phyloP scores from a whole-genome alignment of 805 yeast species.

The Saturnispora gosingensis region DNA sequence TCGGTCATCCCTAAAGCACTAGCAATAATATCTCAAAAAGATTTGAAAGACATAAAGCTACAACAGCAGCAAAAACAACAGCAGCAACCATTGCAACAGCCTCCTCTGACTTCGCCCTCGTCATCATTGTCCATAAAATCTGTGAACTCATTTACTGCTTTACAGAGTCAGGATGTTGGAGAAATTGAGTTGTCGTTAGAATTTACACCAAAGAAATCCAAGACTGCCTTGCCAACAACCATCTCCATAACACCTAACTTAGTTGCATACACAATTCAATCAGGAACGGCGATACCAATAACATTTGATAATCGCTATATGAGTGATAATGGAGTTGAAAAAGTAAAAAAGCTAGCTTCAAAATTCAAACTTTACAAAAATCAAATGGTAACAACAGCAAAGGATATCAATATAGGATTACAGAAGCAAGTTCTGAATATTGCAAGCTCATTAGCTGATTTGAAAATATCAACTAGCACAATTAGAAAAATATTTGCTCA shows the following conservation, averaged over 20 bases:
- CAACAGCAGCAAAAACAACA: not conserved
- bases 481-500: slow-evolving; percentile 11
- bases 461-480: not conserved
- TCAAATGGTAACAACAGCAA: slow-evolving; percentile 7
- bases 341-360: slow-evolving; percentile 2
- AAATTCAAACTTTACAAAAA: slow-evolving; percentile 11
- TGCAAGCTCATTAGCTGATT: slow-evolving; percentile 5
- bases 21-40: slow-evolving; percentile 1
- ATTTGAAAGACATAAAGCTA: not conserved
- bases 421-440: slow-evolving; percentile 10
- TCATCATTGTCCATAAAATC: slow-evolving; percentile 4
- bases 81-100: not conserved
- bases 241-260: slow-evolving; percentile 12
- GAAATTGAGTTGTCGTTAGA: slow-evolving; percentile 5
- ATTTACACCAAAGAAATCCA: slow-evolving; percentile 7
- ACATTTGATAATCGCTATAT: slow-evolving; percentile 15
- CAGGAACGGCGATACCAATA: slow-evolving; percentile 16
- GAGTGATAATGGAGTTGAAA: slow-evolving; percentile 6
- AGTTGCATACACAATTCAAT: slow-evolving; percentile 13
- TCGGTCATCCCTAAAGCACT: slow-evolving; percentile 10
- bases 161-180: slow-evolving; percentile 3
- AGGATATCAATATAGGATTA: slow-evolving; percentile 11
- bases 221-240: slow-evolving; percentile 8
- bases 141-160: slow-evolving; percentile 1
- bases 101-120: not conserved